These are phyloP conservation scores for Lactarius deliciosus DNA, from an alignment of 768 basidiomycete genomes.

Conservation along the genomic window DNA sequence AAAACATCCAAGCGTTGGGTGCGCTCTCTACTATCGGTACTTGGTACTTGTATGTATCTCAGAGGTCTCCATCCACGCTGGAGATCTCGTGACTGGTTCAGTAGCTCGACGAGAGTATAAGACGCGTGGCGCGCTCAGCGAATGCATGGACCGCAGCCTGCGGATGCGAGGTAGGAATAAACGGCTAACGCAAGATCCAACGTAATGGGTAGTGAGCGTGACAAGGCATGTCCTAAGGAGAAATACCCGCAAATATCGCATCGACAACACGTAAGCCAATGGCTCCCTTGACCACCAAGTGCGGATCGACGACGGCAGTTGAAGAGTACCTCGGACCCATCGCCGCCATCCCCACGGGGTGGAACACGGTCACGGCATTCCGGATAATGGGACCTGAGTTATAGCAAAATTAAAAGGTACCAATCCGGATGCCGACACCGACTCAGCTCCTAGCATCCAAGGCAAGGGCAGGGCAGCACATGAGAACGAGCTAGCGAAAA, in stretches of 20 bases:
- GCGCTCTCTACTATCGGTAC: too few relatives aligned
- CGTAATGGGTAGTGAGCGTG: not conserved
- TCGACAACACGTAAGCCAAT: slow-evolving; percentile 44
- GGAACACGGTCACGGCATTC: slow-evolving; percentile 13
- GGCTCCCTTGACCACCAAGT: slow-evolving; percentile 40
- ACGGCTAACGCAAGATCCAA: not conserved
- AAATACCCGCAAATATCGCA: slow-evolving; percentile 30
- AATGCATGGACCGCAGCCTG: slow-evolving; percentile 2
- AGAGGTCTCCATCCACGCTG: too few relatives aligned
- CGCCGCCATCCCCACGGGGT: slow-evolving; percentile 27
- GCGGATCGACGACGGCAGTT: slow-evolving; percentile 30
- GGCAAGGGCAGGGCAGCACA: too few relatives aligned
- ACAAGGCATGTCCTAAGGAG: not conserved
- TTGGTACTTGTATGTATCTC: too few relatives aligned
- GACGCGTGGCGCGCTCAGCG: not conserved
- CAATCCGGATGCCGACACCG: not conserved
- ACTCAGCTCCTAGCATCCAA: too few relatives aligned
- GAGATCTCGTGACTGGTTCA: not conserved
- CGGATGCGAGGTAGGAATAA: slow-evolving; percentile 6
- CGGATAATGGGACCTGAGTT: not conserved
- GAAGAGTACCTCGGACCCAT: slow-evolving; percentile 24
- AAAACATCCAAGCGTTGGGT: not conserved
- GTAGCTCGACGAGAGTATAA: not conserved
- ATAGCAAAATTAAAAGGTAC: not conserved
- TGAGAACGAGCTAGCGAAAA: too few relatives aligned